Conservation (phyloP, 179 eudicot genomes). For the Heliamphora pulchella region DNA sequence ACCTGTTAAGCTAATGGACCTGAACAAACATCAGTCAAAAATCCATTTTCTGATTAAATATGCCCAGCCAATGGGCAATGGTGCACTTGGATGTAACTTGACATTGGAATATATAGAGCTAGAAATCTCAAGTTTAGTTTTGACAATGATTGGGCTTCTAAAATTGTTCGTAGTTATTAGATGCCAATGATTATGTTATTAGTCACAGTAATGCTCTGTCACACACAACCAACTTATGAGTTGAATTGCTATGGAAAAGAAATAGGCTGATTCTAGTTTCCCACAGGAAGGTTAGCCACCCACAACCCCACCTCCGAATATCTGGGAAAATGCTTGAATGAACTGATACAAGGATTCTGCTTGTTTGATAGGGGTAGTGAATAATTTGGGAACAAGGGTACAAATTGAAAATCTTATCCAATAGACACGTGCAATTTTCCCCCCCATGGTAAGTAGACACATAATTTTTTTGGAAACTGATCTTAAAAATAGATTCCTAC, state of each 20-base stretch:
- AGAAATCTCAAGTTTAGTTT: neutral
- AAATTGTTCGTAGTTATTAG: neutral
- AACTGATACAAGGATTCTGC: neutral
- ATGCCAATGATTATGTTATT: neutral
- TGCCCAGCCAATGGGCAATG: neutral
- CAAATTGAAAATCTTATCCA: neutral
- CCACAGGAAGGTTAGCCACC: neutral
- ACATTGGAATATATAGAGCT: neutral
- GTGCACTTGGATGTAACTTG: neutral
- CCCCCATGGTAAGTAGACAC: neutral
- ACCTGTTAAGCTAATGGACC: neutral
- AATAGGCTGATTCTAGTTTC: neutral
- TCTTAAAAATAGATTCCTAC: neutral
- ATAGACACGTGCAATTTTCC: neutral
- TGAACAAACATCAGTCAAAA: neutral
- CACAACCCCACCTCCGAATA: neutral
- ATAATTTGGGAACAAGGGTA: neutral
- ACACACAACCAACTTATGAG: conserved; percentile 1
- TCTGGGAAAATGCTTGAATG: neutral
- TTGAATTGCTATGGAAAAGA: conserved; percentile 1
- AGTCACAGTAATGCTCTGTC: neutral
- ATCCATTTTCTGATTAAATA: no score
- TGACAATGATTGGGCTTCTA: neutral
- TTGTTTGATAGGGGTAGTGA: neutral
- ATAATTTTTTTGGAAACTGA: neutral